These are phyloP conservation scores for Leccinum holopus DNA, from an alignment of 1,284 basidiomycete genomes.

Conservation along the genomic window DNA sequence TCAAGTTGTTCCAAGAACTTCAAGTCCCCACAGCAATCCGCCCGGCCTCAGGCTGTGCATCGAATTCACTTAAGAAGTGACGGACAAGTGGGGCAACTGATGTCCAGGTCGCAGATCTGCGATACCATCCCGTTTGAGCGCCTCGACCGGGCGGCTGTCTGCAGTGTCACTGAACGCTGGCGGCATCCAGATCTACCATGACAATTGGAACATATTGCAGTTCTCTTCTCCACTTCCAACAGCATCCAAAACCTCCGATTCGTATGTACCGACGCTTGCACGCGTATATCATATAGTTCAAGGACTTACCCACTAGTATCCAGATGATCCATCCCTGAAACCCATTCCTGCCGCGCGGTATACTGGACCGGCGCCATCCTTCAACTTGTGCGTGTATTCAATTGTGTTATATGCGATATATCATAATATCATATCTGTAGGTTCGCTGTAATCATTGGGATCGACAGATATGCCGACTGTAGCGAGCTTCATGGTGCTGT, in stretches of 20 bases:
- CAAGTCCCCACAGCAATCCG: neutral
- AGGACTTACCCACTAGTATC: neutral
- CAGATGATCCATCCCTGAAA: neutral
- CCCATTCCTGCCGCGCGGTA: neutral
- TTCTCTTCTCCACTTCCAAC: neutral
- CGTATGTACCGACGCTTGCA: neutral
- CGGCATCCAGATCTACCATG: neutral
- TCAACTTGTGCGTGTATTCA: neutral
- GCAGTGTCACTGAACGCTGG: neutral
- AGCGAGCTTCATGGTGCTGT: slow-evolving; percentile 56
- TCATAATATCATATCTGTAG: slow-evolving; percentile 19
- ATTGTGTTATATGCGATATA: neutral
- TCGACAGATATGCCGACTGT: slow-evolving; percentile 54
- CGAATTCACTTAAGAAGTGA: neutral
- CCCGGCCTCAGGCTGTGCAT: neutral
- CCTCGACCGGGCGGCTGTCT: neutral
- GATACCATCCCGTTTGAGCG: neutral
- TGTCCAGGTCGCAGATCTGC: neutral
- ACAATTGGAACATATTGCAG: neutral
- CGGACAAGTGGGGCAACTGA: neutral
- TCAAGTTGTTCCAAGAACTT: too few relatives aligned
- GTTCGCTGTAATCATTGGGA: slow-evolving; percentile 61
- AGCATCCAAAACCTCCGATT: neutral
- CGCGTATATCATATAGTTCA: neutral
- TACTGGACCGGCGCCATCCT: neutral